Percentiles rank a stretch among this genome's conserved stretches.
These are phyloP conservation scores for Ceratobasidium sp. DNA, from an alignment of 1,284 basidiomycete species.

Conservation along the genomic window DNA sequence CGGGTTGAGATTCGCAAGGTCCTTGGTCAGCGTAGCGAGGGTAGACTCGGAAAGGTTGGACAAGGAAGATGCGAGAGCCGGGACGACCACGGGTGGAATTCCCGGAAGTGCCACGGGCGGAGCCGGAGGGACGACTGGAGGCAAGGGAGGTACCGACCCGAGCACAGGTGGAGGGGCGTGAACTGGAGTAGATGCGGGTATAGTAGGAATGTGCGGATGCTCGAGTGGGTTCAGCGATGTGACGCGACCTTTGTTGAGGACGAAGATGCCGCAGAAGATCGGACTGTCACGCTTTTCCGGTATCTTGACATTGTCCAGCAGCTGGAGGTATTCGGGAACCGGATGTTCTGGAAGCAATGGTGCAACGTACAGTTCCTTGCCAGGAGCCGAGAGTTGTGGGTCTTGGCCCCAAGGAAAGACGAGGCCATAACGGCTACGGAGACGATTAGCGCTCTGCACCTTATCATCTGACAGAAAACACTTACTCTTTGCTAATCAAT, in stretches of 20 bases:
- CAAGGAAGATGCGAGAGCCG: slow-evolving; percentile 35
- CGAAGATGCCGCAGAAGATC: slow-evolving; percentile 84
- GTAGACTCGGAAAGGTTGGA: slow-evolving; percentile 33
- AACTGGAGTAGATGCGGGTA: slow-evolving; percentile 49
- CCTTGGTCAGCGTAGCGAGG: slow-evolving; percentile 33
- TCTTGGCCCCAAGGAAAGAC: slow-evolving; percentile 84
- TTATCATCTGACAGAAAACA: slow-evolving; percentile 51
- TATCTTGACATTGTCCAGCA: slow-evolving; percentile 81
- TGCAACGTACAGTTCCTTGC: slow-evolving; percentile 89
- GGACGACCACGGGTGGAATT: slow-evolving; percentile 17
- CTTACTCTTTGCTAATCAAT: slow-evolving; percentile 76
- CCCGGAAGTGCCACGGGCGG: slow-evolving; percentile 27
- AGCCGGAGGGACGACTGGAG: not conserved
- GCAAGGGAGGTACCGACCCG: not conserved
- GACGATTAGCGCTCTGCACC: slow-evolving; percentile 23
- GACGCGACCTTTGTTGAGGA: slow-evolving; percentile 73
- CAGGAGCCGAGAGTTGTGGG: slow-evolving; percentile 76
- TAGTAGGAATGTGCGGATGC: slow-evolving; percentile 57
- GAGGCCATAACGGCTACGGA: slow-evolving; percentile 80
- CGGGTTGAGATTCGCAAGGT: slow-evolving; percentile 28
- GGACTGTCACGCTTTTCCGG: slow-evolving; percentile 69
- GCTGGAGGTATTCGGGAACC: slow-evolving; percentile 85
- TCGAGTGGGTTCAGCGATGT: slow-evolving; percentile 50
- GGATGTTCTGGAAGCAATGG: slow-evolving; percentile 76
- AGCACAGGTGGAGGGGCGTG: slow-evolving; percentile 46